Conservation (phyloP, 305 asterid genomes). For the Ruellia speciosa region DNA sequence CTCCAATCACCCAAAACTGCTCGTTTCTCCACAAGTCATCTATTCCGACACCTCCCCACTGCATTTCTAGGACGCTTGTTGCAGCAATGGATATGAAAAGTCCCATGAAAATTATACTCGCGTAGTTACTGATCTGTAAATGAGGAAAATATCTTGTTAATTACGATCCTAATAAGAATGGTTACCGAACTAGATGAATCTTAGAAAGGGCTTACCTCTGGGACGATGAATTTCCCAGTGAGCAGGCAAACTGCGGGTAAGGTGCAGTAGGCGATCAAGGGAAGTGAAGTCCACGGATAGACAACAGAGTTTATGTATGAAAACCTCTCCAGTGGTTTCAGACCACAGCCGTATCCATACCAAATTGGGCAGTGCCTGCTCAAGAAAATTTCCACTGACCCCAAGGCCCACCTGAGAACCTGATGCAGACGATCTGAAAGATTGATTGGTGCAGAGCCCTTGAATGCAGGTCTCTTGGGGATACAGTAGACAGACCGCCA, state of each 20-base stretch:
- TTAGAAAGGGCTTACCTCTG: constrained; percentile 43
- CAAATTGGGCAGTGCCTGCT: constrained; percentile 95
- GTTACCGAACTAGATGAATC: neutral
- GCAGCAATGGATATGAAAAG: constrained; percentile 71
- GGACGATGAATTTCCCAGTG: constrained; percentile 82
- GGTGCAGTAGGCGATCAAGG: constrained; percentile 75
- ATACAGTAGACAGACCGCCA: constrained; percentile 95
- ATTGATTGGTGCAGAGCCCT: constrained; percentile 94
- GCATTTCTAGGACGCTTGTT: constrained; percentile 79
- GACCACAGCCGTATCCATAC: constrained; percentile 91
- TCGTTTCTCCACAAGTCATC: constrained; percentile 96
- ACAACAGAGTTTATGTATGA: constrained; percentile 82
- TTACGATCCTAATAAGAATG: neutral
- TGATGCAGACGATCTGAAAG: constrained; percentile 93
- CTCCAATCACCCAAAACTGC: constrained; percentile 99
- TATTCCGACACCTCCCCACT: constrained; percentile 80
- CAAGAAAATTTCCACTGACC: constrained; percentile 81
- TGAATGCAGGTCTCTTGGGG: constrained; percentile 77
- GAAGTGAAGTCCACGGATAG: constrained; percentile 82
- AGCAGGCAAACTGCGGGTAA: constrained; percentile 91
- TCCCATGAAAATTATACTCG: constrained; percentile 74
- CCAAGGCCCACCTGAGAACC: constrained; percentile 96
- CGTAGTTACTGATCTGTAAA: constrained; percentile 85
- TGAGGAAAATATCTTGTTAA: no score
- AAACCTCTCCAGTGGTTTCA: constrained; percentile 86